Evolutionary conservation across 805 yeast genomes (phyloP), one percentile per base, ranked within the genome.

Genomic region (Wickerhamiella azymoides): DNA sequence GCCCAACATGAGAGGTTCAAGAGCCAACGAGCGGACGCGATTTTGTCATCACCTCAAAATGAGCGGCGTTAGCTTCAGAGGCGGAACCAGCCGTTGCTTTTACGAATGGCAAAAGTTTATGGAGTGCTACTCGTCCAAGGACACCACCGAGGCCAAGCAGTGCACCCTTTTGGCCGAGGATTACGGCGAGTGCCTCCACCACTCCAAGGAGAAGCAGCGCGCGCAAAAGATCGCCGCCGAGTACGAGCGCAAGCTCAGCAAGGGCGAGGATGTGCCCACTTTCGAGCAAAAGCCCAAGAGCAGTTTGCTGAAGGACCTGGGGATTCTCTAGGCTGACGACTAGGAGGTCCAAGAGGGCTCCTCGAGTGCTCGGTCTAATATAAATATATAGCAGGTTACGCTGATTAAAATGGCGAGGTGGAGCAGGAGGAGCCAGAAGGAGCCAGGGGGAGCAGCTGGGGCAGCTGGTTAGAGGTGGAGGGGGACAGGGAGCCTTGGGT

Each of bases 141-240:
- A 55, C 26, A 66, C 70, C 7, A 54, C 57, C 32, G 46, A 46
- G 26, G 61, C 61, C 45, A 61, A 65, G 24, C 47, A 65, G 48
- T 71, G 76, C 59, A 56, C 57, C 30, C 64, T 65, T n/a, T 54
- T 59, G 40, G 65, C 68, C 16, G 72, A 66, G 45, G 76, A 71
- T 54, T 72, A 71, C 61, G 57, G 61, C 41, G 76, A 72, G 58
- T 72, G 76, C 53, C 62, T 72, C 39, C 72, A 67, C 55, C 75
- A 71, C 57, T 59, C 56, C 14, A 70, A 70, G 56, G 76, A 58
- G 52, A 57, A 54, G 50, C 52, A 51, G 39, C 61, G 64, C 21
- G 59, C 61, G 26, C 40, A 48, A 26, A 47, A 49, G 40, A 59
- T 60, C 37, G 53, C 57, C 19, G 50, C 56, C n/a, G 63, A 59